These are phyloP conservation scores for Olyra latifolia DNA, from an alignment of 176 grass and related monocot genomes.

Conservation along the genomic window DNA sequence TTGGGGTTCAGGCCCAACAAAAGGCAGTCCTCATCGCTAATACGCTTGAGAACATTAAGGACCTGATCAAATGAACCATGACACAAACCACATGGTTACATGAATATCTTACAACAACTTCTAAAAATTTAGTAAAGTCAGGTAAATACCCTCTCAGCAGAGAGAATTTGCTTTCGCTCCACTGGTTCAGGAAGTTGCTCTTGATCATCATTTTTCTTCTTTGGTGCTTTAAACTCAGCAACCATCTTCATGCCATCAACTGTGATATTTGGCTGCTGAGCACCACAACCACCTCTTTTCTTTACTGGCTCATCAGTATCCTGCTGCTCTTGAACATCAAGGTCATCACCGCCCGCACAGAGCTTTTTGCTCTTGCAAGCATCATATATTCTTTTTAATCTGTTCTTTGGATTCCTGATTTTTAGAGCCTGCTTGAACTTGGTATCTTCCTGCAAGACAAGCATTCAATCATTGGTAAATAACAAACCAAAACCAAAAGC, in stretches of 20 bases:
- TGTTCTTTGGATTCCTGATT: slow-evolving; percentile 85
- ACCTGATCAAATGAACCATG: slow-evolving; percentile 52
- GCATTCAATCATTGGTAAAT: not conserved
- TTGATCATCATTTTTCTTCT: slow-evolving; percentile 89
- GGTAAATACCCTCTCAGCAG: slow-evolving; percentile 77
- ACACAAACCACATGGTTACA: slow-evolving; percentile 24
- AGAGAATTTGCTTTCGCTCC: slow-evolving; percentile 92
- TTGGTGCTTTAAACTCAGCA: slow-evolving; percentile 87
- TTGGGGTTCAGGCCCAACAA: slow-evolving; percentile 86
- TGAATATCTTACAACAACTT: not conserved
- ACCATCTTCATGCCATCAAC: slow-evolving; percentile 99
- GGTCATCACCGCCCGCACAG: slow-evolving; percentile 85
- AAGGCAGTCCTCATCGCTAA: slow-evolving; percentile 95
- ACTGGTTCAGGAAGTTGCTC: slow-evolving; percentile 96
- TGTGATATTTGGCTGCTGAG: slow-evolving; percentile 98
- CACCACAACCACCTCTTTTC: slow-evolving; percentile 90
- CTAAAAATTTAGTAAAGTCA: not conserved
- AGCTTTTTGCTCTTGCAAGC: slow-evolving; percentile 96
- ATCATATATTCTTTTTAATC: slow-evolving; percentile 96
- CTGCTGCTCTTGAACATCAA: slow-evolving; percentile 77
- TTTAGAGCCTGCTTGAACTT: slow-evolving; percentile 99
- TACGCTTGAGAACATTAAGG: slow-evolving; percentile 93
- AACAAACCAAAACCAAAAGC: not conserved
- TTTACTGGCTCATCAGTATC: slow-evolving; percentile 79
- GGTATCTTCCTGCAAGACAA: slow-evolving; percentile 65